A percentile compares a stretch with the other conserved stretches of the same genome.
Evolutionary conservation across 768 basidiomycete species (phyloP).

Genomic region (Amanita thiersii): DNA sequence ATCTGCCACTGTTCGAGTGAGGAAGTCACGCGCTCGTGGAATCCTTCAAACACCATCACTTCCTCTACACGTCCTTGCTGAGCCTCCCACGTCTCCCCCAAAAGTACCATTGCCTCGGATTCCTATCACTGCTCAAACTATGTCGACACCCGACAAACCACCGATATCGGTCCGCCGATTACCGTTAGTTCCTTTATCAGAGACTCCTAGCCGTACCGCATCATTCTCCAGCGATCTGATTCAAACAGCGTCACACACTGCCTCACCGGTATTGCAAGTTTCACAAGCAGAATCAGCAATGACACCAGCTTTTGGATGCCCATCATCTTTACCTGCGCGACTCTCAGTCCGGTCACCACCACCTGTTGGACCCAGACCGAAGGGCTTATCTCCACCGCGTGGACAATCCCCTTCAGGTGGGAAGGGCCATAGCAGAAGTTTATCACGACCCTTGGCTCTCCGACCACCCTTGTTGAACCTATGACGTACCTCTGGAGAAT

Average conservation of each 20-base stretch:
- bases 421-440: conserved; percentile 1
- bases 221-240: too few relatives aligned
- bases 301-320: not conserved
- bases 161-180: conserved; percentile 2
- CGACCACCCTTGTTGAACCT: conserved; percentile 2
- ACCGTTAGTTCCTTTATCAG: conserved; percentile 4
- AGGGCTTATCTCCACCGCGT: conserved; percentile 5
- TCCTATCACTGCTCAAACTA: not conserved
- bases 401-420: not conserved
- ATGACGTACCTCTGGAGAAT: not conserved
- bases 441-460: not conserved
- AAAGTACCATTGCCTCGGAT: conserved; percentile 5
- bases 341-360: conserved; percentile 6
- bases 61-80: not conserved
- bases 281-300: not conserved
- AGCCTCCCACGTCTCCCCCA: conserved; percentile 5
- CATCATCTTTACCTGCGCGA: not conserved
- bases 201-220: too few relatives aligned
- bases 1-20: not conserved
- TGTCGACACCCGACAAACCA: not conserved
- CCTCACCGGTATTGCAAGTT: not conserved
- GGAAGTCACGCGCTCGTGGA: conserved; percentile 3
- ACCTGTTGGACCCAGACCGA: conserved; percentile 4
- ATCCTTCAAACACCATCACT: not conserved
- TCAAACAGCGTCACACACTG: too few relatives aligned